Conservation (phyloP, 192 early-diverging fungal genomes). For the Endogone sp. region DNA sequence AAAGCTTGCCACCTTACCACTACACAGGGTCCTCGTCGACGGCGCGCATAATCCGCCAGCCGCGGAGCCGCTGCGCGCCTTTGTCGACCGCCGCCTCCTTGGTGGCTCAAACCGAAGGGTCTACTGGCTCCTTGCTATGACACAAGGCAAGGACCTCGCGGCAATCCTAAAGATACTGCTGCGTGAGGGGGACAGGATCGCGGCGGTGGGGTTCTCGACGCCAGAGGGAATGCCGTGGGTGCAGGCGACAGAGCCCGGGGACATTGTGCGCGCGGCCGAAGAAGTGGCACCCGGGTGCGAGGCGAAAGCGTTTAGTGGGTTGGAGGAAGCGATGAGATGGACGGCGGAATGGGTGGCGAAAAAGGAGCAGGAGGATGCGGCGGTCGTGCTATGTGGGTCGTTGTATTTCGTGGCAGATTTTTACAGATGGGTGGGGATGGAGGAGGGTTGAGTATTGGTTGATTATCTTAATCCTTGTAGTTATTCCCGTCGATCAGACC, state of each 20-base stretch:
- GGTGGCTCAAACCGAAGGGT: constrained; percentile 23
- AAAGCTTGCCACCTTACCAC: constrained; percentile 2
- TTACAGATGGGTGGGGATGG: constrained; percentile 34
- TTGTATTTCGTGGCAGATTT: constrained; percentile 85
- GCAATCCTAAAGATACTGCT: constrained; percentile 59
- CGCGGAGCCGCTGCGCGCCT: constrained; percentile 57
- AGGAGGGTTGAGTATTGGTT: neutral
- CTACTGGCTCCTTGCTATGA: constrained; percentile 77
- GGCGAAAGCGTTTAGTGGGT: constrained; percentile 18
- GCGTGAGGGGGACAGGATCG: constrained; percentile 54
- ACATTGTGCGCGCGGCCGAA: constrained; percentile 31
- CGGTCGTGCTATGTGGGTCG: constrained; percentile 80
- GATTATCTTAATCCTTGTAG: no score
- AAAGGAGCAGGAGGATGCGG: constrained; percentile 21
- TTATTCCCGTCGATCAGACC: no score
- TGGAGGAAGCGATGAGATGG: constrained; percentile 35
- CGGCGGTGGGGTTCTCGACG: constrained; percentile 65
- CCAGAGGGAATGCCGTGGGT: constrained; percentile 93
- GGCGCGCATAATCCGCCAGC: constrained; percentile 89
- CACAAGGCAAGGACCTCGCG: constrained; percentile 61
- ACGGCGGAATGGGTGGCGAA: constrained; percentile 17
- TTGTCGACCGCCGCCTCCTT: constrained; percentile 44
- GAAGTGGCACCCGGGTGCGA: neutral
- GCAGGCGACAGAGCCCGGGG: constrained; percentile 39
- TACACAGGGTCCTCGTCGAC: constrained; percentile 64